Base-by-base conservation (phyloP, 306 rosid genomes). In the Inga oerstediana region DNA sequence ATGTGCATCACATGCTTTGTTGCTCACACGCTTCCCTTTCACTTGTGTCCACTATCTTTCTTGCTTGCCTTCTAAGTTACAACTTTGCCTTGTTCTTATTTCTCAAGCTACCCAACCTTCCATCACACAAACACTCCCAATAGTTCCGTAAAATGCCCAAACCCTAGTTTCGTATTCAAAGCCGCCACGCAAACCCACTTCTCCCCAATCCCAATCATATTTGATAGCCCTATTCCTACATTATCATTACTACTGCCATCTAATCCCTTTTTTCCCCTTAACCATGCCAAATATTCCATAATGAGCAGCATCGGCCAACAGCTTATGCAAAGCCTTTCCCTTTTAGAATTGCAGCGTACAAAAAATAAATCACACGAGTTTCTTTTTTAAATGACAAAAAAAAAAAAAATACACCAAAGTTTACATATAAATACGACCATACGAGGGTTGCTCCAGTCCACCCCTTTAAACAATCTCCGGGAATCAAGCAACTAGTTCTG, bases 1-100 rank as follows among this genome's bases (percentile, higher is more conserved):
- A 88, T 83, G 88, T 89, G 91, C 88, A 69, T 72, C 59, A 4
- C 61, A 74, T 48, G 4, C 54, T 58, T 56, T 0, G 10, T 54
- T 51, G 2, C 17, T 7, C 61, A 0, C 61, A 2, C 22, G 9
- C 9, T 58, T 58, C 13, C 64, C 19, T 56, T 54, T 54, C 61
- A 2, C 24, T 7, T 6, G 7, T 19, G 27, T 17, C 5, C 1
- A 12, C 7, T 4, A 4, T 27, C 65, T 58, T 14, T 0, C 8
- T 58, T 22, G 32, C 65, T 72, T 46, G n/a, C 76, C 69, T 72
- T 69, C 77, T 4, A 82, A 62, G 70, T 16, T 43, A 71, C 61
- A 24, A 43, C 75, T 44, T 22, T 12, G 35, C 75, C 37, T 34
- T 62, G 65, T 52, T 79, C 79, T 73, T 41, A n/a, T 5, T 52